A percentile compares a stretch with the other conserved stretches of the same genome.
Evolutionary conservation across 2,329 filamentous ascomycete species (phyloP).

Genomic region (Orbilia blumenaviensis): DNA sequence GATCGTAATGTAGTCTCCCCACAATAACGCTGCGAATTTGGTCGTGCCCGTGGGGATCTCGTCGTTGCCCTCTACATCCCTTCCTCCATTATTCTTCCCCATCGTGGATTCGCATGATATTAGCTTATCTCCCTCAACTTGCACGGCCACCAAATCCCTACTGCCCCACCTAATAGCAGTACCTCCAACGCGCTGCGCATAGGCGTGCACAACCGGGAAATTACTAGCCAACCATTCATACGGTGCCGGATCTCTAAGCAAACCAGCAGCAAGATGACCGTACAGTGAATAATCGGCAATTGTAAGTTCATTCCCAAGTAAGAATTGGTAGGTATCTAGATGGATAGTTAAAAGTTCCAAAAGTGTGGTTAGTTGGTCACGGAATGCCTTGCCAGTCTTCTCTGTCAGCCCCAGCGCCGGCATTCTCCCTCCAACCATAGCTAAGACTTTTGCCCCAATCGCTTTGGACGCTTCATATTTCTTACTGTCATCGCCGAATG

Average conservation of each 20-base stretch:
- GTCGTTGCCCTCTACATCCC: slow-evolving; percentile 18
- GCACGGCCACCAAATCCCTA: slow-evolving; percentile 26
- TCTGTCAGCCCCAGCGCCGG: slow-evolving; percentile 22
- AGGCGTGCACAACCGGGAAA: slow-evolving; percentile 36
- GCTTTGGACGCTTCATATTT: slow-evolving; percentile 9
- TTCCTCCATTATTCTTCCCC: slow-evolving; percentile 27
- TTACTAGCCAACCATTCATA: slow-evolving; percentile 26
- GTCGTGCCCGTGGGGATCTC: slow-evolving; percentile 30
- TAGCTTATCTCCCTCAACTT: slow-evolving; percentile 20
- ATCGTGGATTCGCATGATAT: slow-evolving; percentile 29
- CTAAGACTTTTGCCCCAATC: slow-evolving; percentile 5
- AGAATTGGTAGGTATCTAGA: slow-evolving; percentile 41
- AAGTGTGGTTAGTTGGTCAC: slow-evolving; percentile 19
- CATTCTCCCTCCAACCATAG: slow-evolving; percentile 8
- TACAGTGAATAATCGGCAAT: slow-evolving; percentile 35
- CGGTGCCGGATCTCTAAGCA: slow-evolving; percentile 39
- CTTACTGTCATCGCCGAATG: slow-evolving; percentile 33
- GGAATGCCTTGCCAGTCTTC: slow-evolving; percentile 8
- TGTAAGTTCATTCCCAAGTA: slow-evolving; percentile 29
- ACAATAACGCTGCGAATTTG: slow-evolving; percentile 12
- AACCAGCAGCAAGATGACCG: slow-evolving; percentile 13
- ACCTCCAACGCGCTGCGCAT: slow-evolving; percentile 25
- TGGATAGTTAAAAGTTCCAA: slow-evolving; percentile 33
- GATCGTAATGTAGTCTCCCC: slow-evolving; percentile 32
- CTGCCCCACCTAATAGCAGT: slow-evolving; percentile 33